Conservation (phyloP, 306 rosid genomes). For the Rubus parviflorus region DNA sequence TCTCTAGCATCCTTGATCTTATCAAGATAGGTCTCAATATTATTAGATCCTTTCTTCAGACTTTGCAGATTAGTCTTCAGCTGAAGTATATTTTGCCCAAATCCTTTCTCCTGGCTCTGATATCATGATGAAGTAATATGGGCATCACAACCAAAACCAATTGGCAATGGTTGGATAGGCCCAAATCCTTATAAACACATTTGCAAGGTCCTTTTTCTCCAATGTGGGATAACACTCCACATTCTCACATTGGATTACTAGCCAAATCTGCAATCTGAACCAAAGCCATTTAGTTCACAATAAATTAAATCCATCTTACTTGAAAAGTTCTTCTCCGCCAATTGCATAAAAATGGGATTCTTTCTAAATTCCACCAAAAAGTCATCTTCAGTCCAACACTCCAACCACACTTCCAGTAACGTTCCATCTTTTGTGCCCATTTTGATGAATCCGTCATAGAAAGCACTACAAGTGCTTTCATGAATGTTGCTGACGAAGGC, state of each 20-base stretch:
- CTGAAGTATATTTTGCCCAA: no score
- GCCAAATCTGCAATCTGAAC: not conserved
- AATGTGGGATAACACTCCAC: no score
- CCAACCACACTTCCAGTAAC: not conserved
- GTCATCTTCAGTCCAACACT: not conserved
- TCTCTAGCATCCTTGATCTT: no score
- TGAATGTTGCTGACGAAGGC: not conserved
- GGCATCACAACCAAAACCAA: no score
- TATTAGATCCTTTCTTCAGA: no score
- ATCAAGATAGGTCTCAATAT: no score
- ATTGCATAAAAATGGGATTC: not conserved
- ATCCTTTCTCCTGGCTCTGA: no score
- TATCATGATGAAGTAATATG: no score
- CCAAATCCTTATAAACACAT: no score
- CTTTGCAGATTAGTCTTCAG: no score
- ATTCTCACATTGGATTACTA: not conserved
- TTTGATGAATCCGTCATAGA: not conserved
- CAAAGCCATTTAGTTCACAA: slow-evolving; percentile 4
- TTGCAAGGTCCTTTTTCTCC: no score
- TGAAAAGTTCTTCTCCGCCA: not conserved
- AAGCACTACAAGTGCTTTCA: not conserved
- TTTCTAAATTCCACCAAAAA: not conserved
- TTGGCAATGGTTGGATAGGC: no score
- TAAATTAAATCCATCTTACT: not conserved
- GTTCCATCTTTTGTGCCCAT: not conserved